Percentiles rank a stretch among this genome's conserved stretches.
phyloP scores from a whole-genome alignment of 345 rosid genomes.

The Rhizophora apiculata region DNA sequence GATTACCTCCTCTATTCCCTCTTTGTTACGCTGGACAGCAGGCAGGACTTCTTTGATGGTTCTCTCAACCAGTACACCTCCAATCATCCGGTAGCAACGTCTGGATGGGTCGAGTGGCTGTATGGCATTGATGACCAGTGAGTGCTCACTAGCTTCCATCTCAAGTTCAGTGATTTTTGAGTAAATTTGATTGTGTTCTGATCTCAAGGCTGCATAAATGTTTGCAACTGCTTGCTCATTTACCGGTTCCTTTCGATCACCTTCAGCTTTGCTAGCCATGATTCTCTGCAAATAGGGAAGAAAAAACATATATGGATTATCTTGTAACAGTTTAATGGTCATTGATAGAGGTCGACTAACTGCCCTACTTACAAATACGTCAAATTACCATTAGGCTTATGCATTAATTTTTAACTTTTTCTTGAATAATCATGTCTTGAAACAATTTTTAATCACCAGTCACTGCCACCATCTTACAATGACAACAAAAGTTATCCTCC shows the following conservation, averaged over 20 bases:
- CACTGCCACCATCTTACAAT: too few relatives aligned
- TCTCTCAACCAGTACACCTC: conserved; percentile 92
- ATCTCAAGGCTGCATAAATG: conserved; percentile 57
- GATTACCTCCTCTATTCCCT: conserved; percentile 88
- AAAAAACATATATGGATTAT: neutral
- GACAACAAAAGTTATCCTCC: too few relatives aligned
- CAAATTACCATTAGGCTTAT: too few relatives aligned
- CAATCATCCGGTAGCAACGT: conserved; percentile 87
- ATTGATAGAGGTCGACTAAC: too few relatives aligned
- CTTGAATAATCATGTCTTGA: too few relatives aligned
- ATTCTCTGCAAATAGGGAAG: conserved; percentile 21
- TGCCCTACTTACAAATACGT: too few relatives aligned
- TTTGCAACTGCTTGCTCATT: conserved; percentile 79
- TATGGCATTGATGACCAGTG: conserved; percentile 78
- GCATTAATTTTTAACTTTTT: too few relatives aligned
- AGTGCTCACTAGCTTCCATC: conserved; percentile 92
- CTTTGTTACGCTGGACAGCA: conserved; percentile 90
- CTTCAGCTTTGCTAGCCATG: conserved; percentile 58
- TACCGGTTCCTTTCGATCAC: conserved; percentile 36
- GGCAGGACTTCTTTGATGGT: conserved; percentile 90
- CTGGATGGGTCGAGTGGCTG: conserved; percentile 82
- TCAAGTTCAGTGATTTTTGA: conserved; percentile 91
- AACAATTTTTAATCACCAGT: too few relatives aligned
- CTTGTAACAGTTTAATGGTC: neutral
- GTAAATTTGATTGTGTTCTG: conserved; percentile 85